Percentiles rank a stretch among this genome's conserved stretches.
phyloP scores from a whole-genome alignment of 495 filamentous ascomycete species.

The Elasticomyces elasticus region DNA sequence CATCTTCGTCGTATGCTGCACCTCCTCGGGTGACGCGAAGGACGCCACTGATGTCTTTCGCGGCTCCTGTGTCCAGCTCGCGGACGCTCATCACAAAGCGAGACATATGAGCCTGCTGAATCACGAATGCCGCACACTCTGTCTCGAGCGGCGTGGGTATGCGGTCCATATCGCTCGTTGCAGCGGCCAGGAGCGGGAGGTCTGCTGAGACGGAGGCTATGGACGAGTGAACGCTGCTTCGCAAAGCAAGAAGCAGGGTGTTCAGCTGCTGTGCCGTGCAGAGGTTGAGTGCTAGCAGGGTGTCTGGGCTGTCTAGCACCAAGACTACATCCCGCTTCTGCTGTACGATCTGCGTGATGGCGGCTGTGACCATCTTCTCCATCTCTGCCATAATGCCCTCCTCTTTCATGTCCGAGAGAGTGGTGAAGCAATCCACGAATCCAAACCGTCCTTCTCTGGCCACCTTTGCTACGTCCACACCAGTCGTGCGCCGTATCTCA shows the following conservation, averaged over 20 bases:
- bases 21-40: slow-evolving; percentile 57
- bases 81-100: slow-evolving; percentile 57
- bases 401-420: background rate
- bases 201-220: slow-evolving; percentile 56
- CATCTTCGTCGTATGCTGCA: slow-evolving; percentile 24
- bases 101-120: slow-evolving; percentile 61
- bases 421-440: slow-evolving; percentile 64
- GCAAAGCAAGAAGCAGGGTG: slow-evolving; percentile 3
- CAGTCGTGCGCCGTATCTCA: slow-evolving; percentile 30
- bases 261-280: slow-evolving; percentile 9
- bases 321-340: slow-evolving; percentile 24
- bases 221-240: slow-evolving; percentile 36
- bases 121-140: slow-evolving; percentile 21
- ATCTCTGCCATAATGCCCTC: background rate
- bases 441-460: slow-evolving; percentile 47
- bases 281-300: slow-evolving; percentile 31
- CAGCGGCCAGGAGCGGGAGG: slow-evolving; percentile 41
- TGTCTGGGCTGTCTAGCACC: slow-evolving; percentile 43
- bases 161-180: slow-evolving; percentile 21
- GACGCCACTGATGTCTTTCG: slow-evolving; percentile 85
- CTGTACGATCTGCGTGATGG: background rate
- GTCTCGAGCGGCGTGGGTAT: slow-evolving; percentile 53
- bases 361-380: background rate
- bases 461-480: slow-evolving; percentile 58
- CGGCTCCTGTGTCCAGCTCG: slow-evolving; percentile 70